Evolutionary conservation across 2,329 filamentous ascomycete species (phyloP).

Genomic region (Penicillium capsulatum): DNA sequence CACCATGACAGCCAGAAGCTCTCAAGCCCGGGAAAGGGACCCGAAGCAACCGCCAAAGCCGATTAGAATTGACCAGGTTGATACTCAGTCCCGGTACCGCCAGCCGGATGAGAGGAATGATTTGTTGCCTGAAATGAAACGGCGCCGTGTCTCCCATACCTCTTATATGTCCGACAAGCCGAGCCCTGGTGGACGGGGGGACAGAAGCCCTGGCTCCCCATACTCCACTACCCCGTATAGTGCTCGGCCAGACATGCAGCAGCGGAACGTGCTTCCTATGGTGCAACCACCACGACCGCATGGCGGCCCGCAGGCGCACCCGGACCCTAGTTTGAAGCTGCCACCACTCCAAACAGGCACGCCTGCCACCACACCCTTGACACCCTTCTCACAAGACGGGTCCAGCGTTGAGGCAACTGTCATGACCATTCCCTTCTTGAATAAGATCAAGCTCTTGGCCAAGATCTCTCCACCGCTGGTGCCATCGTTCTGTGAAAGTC

Average conservation of each 20-base stretch:
- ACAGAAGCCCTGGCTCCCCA: conserved; percentile 39
- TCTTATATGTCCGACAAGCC: conserved; percentile 36
- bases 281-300: conserved; percentile 53
- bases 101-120: conserved; percentile 34
- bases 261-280: conserved; percentile 45
- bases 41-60: conserved; percentile 22
- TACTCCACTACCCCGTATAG: conserved; percentile 44
- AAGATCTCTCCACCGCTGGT: conserved; percentile 68
- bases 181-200: conserved; percentile 24
- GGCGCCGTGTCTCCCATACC: conserved; percentile 53
- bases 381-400: conserved; percentile 34
- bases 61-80: conserved; percentile 24
- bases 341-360: conserved; percentile 50
- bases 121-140: conserved; percentile 56
- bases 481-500: conserved; percentile 26
- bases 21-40: conserved; percentile 24
- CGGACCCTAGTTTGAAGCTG: conserved; percentile 50
- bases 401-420: conserved; percentile 62
- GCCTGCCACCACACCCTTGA: conserved; percentile 25
- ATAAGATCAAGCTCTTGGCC: conserved; percentile 72
- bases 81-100: conserved; percentile 19
- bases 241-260: conserved; percentile 37
- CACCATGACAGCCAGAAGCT: conserved; percentile 18
- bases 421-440: conserved; percentile 68
- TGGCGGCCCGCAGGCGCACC: conserved; percentile 28